Evolutionary conservation across 2,329 filamentous ascomycete genomes (phyloP).

Genomic region (Aquanectria penicillioides): DNA sequence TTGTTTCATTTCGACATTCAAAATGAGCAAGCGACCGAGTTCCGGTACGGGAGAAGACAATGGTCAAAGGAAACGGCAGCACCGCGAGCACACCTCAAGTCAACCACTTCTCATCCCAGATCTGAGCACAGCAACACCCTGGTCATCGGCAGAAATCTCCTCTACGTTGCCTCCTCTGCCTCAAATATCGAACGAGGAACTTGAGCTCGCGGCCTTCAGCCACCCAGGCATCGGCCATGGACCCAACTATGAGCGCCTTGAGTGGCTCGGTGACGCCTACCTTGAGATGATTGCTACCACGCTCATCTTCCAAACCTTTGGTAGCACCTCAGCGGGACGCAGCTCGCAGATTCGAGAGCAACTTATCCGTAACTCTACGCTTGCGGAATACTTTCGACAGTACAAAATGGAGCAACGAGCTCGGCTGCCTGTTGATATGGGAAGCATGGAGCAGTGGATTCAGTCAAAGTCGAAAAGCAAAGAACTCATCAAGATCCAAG

Average conservation of each 20-base stretch:
- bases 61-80: conserved; percentile 32
- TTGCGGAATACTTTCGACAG: conserved; percentile 73
- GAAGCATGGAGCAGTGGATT: conserved; percentile 38
- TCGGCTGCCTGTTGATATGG: conserved; percentile 61
- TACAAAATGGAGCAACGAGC: conserved; percentile 78
- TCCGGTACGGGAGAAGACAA: conserved; percentile 13
- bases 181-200: conserved; percentile 63
- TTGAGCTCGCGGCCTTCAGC: conserved; percentile 73
- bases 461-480: conserved; percentile 53
- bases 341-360: conserved; percentile 81
- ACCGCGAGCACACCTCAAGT: conserved; percentile 13
- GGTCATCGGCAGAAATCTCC: conserved; percentile 61
- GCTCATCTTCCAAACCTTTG: conserved; percentile 79
- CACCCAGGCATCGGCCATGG: conserved; percentile 62
- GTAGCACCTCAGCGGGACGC: conserved; percentile 71
- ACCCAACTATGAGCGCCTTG: conserved; percentile 79
- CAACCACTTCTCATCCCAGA: conserved; percentile 22
- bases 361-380: conserved; percentile 82
- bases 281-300: conserved; percentile 80
- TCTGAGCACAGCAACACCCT: conserved; percentile 48
- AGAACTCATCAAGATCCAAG: conserved; percentile 76
- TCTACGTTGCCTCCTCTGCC: conserved; percentile 67
- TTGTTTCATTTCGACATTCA: background rate
- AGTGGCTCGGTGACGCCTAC: conserved; percentile 90
- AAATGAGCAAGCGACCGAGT: conserved; percentile 28